Percentiles rank a stretch among this genome's conserved stretches.
phyloP scores from a whole-genome alignment of 2,329 filamentous ascomycete species.

The Botryotinia convoluta region DNA sequence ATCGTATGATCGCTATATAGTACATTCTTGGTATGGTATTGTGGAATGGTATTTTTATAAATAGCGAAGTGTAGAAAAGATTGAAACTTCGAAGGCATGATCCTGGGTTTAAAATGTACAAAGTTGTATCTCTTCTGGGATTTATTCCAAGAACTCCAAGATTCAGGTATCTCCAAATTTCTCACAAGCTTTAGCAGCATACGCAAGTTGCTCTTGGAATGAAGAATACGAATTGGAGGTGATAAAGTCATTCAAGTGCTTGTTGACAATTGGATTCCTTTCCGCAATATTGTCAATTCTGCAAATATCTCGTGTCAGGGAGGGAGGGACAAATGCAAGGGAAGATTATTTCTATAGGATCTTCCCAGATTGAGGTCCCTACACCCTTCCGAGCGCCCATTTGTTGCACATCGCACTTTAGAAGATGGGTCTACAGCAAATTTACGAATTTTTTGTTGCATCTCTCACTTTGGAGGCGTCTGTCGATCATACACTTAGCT shows the following conservation, averaged over 20 bases:
- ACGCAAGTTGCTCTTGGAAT: not conserved
- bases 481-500: conserved; percentile 1
- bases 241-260: not conserved
- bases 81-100: not conserved
- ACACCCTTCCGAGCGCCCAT: not conserved
- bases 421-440: not conserved
- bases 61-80: not conserved
- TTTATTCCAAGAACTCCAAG: not conserved
- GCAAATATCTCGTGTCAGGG: not conserved
- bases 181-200: not conserved
- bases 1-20: not conserved
- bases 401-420: not conserved
- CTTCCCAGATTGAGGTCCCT: not conserved
- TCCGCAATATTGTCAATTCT: not conserved
- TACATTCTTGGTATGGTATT: not conserved
- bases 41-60: not conserved
- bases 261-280: not conserved
- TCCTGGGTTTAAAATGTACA: not conserved
- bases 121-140: not conserved
- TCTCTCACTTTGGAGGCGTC: not conserved
- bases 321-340: not conserved
- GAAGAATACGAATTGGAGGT: no score
- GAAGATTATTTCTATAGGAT: not conserved
- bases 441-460: not conserved
- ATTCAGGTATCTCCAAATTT: not conserved